Conservation (phyloP, 192 early-diverging fungal genomes). For the Spinellus fusiger region DNA sequence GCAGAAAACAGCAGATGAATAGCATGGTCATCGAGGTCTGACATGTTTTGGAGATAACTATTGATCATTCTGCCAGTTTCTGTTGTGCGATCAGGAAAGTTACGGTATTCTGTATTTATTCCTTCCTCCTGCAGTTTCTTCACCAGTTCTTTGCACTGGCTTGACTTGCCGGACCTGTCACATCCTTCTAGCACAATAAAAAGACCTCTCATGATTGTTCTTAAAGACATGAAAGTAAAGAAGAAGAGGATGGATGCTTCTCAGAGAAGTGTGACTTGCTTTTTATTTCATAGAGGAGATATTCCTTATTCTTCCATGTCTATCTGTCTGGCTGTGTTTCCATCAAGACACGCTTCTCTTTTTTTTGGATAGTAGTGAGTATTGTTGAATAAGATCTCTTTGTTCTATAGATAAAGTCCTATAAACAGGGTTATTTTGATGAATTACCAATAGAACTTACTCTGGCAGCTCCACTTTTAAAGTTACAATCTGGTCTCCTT, state of each 20-base stretch:
- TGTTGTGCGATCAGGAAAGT: slow-evolving; percentile 91
- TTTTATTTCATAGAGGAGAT: too few species aligned
- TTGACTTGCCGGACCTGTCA: slow-evolving; percentile 91
- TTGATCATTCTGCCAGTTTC: slow-evolving; percentile 90
- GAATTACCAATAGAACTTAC: slow-evolving; percentile 19
- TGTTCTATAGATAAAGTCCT: too few species aligned
- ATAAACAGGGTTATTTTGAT: too few species aligned
- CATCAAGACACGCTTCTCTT: too few species aligned
- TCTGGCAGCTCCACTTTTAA: slow-evolving; percentile 80
- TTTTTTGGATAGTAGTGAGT: too few species aligned
- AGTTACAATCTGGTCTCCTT: slow-evolving; percentile 90
- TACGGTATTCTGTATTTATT: slow-evolving; percentile 49
- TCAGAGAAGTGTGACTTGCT: too few species aligned
- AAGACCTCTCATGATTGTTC: slow-evolving; percentile 59
- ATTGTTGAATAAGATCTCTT: too few species aligned
- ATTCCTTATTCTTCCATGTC: too few species aligned
- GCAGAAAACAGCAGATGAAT: slow-evolving; percentile 93
- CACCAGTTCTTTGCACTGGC: slow-evolving; percentile 71
- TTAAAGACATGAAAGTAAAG: too few species aligned
- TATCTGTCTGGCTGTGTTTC: too few species aligned
- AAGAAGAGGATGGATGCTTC: too few species aligned
- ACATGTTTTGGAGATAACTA: slow-evolving; percentile 65
- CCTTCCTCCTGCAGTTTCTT: slow-evolving; percentile 42
- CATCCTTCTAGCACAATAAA: slow-evolving; percentile 93
- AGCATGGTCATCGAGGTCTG: slow-evolving; percentile 72